Evolutionary conservation across 495 filamentous ascomycete genomes (phyloP).

Genomic region (Polyplosphaeria fusca): DNA sequence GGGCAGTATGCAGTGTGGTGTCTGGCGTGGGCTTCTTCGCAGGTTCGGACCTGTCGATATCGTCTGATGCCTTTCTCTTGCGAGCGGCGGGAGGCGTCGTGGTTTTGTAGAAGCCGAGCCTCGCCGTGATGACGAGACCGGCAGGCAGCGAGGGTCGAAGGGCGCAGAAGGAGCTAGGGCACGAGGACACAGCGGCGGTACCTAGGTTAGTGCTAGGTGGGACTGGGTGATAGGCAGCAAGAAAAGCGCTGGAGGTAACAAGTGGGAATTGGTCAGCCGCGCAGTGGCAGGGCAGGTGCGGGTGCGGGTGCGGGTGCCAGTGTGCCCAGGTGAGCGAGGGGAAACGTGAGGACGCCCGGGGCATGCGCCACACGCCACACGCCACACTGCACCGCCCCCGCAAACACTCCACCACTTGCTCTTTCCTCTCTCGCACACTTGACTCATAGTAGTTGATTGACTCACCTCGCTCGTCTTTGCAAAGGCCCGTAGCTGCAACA

Average conservation of each 20-base stretch:
- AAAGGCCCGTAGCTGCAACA: no score
- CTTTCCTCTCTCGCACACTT: no score
- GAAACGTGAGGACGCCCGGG: no score
- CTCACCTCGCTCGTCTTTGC: no score
- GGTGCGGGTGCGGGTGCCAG: background rate
- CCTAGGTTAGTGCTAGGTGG: no score
- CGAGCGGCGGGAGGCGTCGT: conserved; percentile 68
- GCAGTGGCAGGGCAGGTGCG: conserved; percentile 12
- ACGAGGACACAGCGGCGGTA: no score
- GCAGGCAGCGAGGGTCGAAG: conserved; percentile 44
- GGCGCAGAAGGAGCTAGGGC: background rate
- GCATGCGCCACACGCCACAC: no score
- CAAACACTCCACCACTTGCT: no score
- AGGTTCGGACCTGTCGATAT: conserved; percentile 37
- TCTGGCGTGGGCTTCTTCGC: conserved; percentile 47
- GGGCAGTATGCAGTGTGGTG: conserved; percentile 38
- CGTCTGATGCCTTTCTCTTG: conserved; percentile 77
- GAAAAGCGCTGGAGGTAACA: background rate
- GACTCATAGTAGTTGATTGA: no score
- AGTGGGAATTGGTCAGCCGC: conserved; percentile 22
- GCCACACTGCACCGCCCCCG: no score
- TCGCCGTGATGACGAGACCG: conserved; percentile 41
- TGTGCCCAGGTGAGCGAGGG: no score
- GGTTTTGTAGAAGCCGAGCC: conserved; percentile 33
- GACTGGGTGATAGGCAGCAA: conserved; percentile 11